These are phyloP conservation scores for Sporothrix protearum DNA, from an alignment of 2,329 filamentous ascomycete genomes.

Conservation along the genomic window DNA sequence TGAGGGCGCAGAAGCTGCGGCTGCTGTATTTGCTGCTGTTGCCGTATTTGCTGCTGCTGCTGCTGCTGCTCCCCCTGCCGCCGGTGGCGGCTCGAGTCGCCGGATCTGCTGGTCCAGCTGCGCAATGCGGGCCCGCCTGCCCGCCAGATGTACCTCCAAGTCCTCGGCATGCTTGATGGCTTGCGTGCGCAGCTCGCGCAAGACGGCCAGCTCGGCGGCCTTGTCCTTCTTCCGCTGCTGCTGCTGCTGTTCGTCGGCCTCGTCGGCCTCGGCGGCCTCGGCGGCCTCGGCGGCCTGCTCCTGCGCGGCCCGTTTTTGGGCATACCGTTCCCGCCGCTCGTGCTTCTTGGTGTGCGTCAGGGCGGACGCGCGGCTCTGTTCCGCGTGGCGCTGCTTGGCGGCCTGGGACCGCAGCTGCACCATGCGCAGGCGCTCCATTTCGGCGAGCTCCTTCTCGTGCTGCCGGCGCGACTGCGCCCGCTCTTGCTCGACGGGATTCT, in stretches of 20 bases:
- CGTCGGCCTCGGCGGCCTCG: background rate
- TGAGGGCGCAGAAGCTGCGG: no score
- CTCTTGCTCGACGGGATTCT: background rate
- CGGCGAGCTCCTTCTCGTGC: background rate
- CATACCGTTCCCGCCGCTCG: background rate
- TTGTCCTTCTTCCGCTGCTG: background rate
- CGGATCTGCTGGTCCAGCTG: background rate
- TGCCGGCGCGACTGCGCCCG: background rate
- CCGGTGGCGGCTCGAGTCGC: background rate
- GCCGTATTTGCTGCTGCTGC: background rate
- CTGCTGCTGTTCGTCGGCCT: background rate
- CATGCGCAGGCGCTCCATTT: background rate
- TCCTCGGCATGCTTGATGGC: background rate
- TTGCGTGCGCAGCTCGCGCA: background rate
- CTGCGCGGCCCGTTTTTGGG: background rate
- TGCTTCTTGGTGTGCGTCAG: background rate
- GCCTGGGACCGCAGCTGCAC: background rate
- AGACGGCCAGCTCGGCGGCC: background rate
- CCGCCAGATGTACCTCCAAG: background rate
- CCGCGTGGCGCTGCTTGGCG: background rate
- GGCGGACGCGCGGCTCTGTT: background rate
- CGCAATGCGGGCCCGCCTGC: background rate
- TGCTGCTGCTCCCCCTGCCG: background rate
- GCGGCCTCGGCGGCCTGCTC: background rate
- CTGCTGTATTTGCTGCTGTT: no score